These are phyloP conservation scores for Fusarium sp. DNA, from an alignment of 2,329 filamentous ascomycete genomes.

Conservation along the genomic window DNA sequence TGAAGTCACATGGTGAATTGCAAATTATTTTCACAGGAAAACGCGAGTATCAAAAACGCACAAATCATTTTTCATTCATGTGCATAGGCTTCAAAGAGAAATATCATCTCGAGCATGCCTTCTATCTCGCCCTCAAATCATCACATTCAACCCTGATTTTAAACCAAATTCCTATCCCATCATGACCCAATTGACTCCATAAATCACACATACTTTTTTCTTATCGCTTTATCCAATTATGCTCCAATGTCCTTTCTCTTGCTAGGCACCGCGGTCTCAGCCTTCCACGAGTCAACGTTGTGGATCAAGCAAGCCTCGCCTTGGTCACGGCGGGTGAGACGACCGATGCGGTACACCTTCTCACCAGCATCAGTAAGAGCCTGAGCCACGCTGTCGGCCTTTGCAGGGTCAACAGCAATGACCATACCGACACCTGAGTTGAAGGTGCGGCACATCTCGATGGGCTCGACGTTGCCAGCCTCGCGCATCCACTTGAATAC, in stretches of 20 bases:
- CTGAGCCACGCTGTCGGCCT: conserved; percentile 68
- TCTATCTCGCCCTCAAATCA: conserved; percentile 22
- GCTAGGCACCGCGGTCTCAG: conserved; percentile 31
- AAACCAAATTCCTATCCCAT: conserved; percentile 21
- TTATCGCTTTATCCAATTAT: conserved; percentile 16
- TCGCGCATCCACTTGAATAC: conserved; percentile 90
- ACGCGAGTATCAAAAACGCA: background rate
- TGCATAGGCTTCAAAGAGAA: background rate
- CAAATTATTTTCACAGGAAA: background rate
- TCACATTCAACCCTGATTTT: conserved; percentile 20
- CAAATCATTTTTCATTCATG: conserved; percentile 27
- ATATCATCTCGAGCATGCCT: conserved; percentile 12
- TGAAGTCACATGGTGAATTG: background rate
- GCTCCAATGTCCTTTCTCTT: conserved; percentile 41
- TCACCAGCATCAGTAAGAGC: conserved; percentile 71
- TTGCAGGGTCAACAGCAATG: conserved; percentile 75
- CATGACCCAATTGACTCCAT: conserved; percentile 29
- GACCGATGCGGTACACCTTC: conserved; percentile 80
- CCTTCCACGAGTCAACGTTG: conserved; percentile 49
- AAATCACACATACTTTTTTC: conserved; percentile 25
- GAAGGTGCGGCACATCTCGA: conserved; percentile 92
- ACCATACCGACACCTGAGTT: conserved; percentile 98
- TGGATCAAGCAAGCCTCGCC: conserved; percentile 49
- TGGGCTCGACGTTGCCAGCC: conserved; percentile 73
- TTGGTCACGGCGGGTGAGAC: conserved; percentile 67